phyloP scores from a whole-genome alignment of 495 filamentous ascomycete species.

The Aspergillus leporis region DNA sequence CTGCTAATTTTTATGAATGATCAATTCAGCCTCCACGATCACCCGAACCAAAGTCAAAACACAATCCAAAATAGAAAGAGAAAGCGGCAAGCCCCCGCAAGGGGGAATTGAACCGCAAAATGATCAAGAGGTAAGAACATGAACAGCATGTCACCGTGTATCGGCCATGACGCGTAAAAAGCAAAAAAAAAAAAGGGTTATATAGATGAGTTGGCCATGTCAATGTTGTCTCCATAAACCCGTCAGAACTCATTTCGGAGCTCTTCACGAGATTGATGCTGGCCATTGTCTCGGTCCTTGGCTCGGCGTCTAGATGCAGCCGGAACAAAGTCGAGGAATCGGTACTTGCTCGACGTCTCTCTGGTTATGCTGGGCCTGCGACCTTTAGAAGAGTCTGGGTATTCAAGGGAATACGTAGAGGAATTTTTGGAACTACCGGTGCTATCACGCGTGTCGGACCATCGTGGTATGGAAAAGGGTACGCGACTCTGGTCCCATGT shows the following conservation, averaged over 20 bases:
- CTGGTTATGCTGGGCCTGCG: slow-evolving; percentile 46
- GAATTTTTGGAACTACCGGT: slow-evolving; percentile 50
- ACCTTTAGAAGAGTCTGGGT: slow-evolving; percentile 40
- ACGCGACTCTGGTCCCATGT: slow-evolving; percentile 51
- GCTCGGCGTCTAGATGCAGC: slow-evolving; percentile 45
- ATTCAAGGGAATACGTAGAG: slow-evolving; percentile 48
- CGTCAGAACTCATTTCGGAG: slow-evolving; percentile 38
- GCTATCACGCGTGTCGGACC: slow-evolving; percentile 49
- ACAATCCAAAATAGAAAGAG: slow-evolving; percentile 5
- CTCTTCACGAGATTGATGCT: slow-evolving; percentile 41
- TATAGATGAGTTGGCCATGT: not conserved
- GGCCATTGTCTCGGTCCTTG: slow-evolving; percentile 44
- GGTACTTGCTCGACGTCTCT: slow-evolving; percentile 49
- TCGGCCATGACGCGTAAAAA: not conserved
- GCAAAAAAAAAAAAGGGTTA: slow-evolving; percentile 2
- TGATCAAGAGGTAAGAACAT: slow-evolving; percentile 5
- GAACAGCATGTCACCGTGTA: not conserved
- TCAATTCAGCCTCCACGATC: slow-evolving; percentile 4
- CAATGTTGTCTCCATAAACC: not conserved
- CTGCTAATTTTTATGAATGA: slow-evolving; percentile 7
- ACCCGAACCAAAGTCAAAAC: slow-evolving; percentile 8
- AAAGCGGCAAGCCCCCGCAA: not conserved
- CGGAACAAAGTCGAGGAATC: slow-evolving; percentile 50
- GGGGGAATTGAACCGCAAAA: not conserved
- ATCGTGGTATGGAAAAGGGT: slow-evolving; percentile 42